Conservation (phyloP, 2,329 filamentous ascomycete genomes). For the Paecilomyces dactylethromorphus region DNA sequence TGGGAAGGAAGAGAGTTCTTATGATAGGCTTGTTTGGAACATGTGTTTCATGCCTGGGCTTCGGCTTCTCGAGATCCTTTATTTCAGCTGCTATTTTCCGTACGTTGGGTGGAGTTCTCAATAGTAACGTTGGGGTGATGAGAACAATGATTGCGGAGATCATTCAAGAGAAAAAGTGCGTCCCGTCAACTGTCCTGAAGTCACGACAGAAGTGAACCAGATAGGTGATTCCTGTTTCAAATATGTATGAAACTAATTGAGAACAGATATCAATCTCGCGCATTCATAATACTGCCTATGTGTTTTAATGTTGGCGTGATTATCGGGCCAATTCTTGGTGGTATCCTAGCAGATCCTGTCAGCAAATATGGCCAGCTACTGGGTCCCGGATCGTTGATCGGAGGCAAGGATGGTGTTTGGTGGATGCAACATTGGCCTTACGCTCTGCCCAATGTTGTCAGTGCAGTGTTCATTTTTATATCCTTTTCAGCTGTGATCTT, state of each 20-base stretch:
- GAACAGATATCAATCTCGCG: conserved; percentile 43
- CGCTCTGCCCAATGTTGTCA: conserved; percentile 63
- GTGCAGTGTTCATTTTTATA: conserved; percentile 52
- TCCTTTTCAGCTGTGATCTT: conserved; percentile 53
- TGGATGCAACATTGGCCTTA: conserved; percentile 64
- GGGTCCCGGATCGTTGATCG: conserved; percentile 51
- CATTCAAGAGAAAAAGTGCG: conserved; percentile 60
- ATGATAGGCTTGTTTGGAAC: conserved; percentile 70
- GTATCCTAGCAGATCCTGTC: conserved; percentile 61
- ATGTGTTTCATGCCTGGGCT: conserved; percentile 57
- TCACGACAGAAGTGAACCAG: not conserved
- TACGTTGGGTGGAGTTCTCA: conserved; percentile 59
- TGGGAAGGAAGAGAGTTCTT: conserved; percentile 71
- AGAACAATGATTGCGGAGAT: conserved; percentile 68
- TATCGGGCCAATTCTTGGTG: conserved; percentile 55
- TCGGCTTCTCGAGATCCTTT: conserved; percentile 63
- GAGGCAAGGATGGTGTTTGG: conserved; percentile 50
- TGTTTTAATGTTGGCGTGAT: conserved; percentile 63
- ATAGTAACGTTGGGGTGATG: conserved; percentile 70
- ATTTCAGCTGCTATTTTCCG: conserved; percentile 58
- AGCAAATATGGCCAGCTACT: conserved; percentile 57
- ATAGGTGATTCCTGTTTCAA: not conserved
- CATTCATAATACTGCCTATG: conserved; percentile 58
- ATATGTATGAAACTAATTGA: not conserved
- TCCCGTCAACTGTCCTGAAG: not conserved